Base-by-base conservation (phyloP, 2,329 filamentous ascomycete species). In the Simplicillium aogashimaense region DNA sequence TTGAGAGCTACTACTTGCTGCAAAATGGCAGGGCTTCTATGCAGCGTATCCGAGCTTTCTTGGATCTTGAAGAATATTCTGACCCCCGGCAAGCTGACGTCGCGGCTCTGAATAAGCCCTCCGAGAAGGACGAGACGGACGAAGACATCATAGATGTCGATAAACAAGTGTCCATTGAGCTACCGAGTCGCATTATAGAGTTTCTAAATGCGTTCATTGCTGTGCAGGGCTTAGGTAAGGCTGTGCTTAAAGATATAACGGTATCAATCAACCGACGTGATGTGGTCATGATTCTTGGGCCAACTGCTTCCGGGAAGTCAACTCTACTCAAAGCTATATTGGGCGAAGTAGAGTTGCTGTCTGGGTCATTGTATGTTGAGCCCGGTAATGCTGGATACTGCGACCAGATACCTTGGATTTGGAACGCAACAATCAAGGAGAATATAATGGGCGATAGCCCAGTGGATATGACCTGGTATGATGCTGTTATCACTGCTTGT, bases 321-420 rank as follows among this genome's bases (percentile, higher is more conserved):
- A 25, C 20, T 34, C 49, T 40, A 13, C 29, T 46, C 12, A 42
- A 36, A 20, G 37, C 42, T 5, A 42, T 46, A 18, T 34, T 46
- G 11, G 33, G 48, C 35, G 35, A 49, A 42, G 41, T 40, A 7
- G 8, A 10, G 32, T 8, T 44, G 15, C 31, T 36, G 4, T 20
- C 45, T 12, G 50, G 50, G 1, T 34, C 29, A 6, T 34, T 50
- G 11, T 37, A 37, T 15, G 18, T 46, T 10, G 25, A 17, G 16
- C 12, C 29, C n/a, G 32, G 15, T n/a, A 20, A 20, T 7, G 20
- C 53, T 32, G 50, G 50, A 1, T 57, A 47, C 43, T 55, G 51
- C 33, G 45, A 44, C 29, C 54, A 58, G 20, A 51, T 40, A 1
- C 42, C 53, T 4, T 58, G 52, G 51, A 37, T 53, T 10, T 45